Base-by-base conservation (phyloP, 1,284 basidiomycete species). In the Ustilago curta region DNA sequence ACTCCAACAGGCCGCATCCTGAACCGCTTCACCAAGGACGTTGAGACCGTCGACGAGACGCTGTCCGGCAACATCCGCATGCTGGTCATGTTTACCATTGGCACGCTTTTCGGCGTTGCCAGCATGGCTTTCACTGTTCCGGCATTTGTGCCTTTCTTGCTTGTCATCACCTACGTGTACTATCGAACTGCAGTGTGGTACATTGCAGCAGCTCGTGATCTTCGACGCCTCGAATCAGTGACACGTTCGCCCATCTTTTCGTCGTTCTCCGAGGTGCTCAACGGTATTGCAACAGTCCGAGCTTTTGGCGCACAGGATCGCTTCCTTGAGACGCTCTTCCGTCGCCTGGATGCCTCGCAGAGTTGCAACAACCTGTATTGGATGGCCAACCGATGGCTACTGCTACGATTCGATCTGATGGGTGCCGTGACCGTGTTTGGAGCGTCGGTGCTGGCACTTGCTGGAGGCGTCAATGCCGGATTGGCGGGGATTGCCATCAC, bases 281-380 rank as follows among this genome's bases (percentile, higher is more conserved):
- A 75, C 37, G 88, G 88, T 21, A 87, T 88, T 65, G 84, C 85
- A 0, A 87, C 87, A 0, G 87, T 89, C 40, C 84, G 88, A 29
- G 87, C 88, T 0, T 89, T 87, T 59, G 87, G 87, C 51, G 88
- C 88, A 56, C 83, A 84, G 19, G 84, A 85, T 5, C 83, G 87
- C 9, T 88, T 88, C 81, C 84, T 86, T 48, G 63, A 83, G 27
- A 85, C 87, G 56, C 76, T 87, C 21, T 83, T 88, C 68, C 57
- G 82, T 9, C 84, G 86, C 23, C 64, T 88, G 23, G 87, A 89
- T 73, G 85, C 83, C 59, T 87, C 87, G 70, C 86, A 86, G 76
- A 82, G 70, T 58, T 84, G 57, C 53, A 51, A 59, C 56, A 81
- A 83, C 42, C 77, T 79, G 53, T 77, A 82, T 53, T 76, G 73